Conservation (phyloP, 1,139 yeast genomes). For the Spathaspora sp. region DNA sequence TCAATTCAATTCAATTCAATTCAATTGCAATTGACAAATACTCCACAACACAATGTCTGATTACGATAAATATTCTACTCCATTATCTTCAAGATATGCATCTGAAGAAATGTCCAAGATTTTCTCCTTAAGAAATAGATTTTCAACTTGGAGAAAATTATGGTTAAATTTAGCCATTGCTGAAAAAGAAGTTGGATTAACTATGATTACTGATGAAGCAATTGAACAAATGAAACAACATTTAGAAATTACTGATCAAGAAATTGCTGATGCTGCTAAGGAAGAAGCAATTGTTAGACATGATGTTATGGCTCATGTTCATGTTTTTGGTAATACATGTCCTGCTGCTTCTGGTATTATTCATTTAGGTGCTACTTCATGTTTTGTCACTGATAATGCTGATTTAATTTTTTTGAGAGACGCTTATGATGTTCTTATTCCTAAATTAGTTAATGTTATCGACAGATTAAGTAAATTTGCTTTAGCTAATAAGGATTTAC, state of each 20-base stretch:
- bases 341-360: constrained; percentile 98
- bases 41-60: constrained; percentile 25
- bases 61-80: constrained; percentile 80
- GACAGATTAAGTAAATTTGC: constrained; percentile 89
- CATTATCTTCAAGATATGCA: constrained; percentile 94
- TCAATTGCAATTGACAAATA: constrained; percentile 1
- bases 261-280: constrained; percentile 80
- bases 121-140: constrained; percentile 90
- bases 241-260: constrained; percentile 85
- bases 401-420: constrained; percentile 94
- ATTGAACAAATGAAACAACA: constrained; percentile 79
- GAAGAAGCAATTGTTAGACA: constrained; percentile 99
- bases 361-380: constrained; percentile 97
- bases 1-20: neutral
- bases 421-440: constrained; percentile 89
- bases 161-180: constrained; percentile 97
- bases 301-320: constrained; percentile 99
- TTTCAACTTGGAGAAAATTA: constrained; percentile 96
- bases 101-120: constrained; percentile 94
- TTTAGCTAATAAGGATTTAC: constrained; percentile 86
- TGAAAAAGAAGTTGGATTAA: constrained; percentile 85
- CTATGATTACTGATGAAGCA: constrained; percentile 86
- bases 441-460: constrained; percentile 93
- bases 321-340: constrained; percentile 85
- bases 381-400: constrained; percentile 97